Evolutionary conservation across 1,284 basidiomycete species (phyloP).

Genomic region (Marasmius oreades): DNA sequence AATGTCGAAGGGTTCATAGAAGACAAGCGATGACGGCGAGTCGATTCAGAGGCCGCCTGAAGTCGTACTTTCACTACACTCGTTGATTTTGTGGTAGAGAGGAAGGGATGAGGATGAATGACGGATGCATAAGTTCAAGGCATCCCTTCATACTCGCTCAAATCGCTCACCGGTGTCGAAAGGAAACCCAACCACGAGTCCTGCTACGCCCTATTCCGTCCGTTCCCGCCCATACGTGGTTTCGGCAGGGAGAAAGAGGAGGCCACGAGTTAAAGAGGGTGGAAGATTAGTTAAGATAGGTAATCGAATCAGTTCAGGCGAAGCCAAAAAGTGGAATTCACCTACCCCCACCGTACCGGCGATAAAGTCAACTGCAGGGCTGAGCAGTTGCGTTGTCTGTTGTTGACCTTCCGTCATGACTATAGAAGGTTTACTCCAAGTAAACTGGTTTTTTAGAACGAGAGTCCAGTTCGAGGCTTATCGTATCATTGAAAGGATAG

Average conservation of each 20-base stretch:
- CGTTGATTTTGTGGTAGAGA: constrained; percentile 1
- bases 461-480: too few species aligned
- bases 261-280: background rate
- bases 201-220: constrained; percentile 49
- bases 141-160: too few species aligned
- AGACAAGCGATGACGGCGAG: constrained; percentile 41
- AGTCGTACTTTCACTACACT: constrained; percentile 81
- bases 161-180: constrained; percentile 62
- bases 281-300: background rate
- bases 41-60: constrained; percentile 53
- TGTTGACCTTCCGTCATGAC: background rate
- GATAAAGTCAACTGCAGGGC: constrained; percentile 61
- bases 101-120: background rate
- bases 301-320: background rate
- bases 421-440: too few species aligned
- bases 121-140: background rate
- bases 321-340: background rate
- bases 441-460: too few species aligned
- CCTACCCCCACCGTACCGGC: constrained; percentile 68
- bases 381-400: constrained; percentile 20
- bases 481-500: too few species aligned
- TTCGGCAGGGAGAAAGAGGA: background rate
- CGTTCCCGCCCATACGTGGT: background rate
- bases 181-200: constrained; percentile 65
- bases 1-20: constrained; percentile 38